Percentiles rank a stretch among this genome's conserved stretches.
Evolutionary conservation across 441 rosid genomes (phyloP).

Genomic region (Bruguiera hainesii): DNA sequence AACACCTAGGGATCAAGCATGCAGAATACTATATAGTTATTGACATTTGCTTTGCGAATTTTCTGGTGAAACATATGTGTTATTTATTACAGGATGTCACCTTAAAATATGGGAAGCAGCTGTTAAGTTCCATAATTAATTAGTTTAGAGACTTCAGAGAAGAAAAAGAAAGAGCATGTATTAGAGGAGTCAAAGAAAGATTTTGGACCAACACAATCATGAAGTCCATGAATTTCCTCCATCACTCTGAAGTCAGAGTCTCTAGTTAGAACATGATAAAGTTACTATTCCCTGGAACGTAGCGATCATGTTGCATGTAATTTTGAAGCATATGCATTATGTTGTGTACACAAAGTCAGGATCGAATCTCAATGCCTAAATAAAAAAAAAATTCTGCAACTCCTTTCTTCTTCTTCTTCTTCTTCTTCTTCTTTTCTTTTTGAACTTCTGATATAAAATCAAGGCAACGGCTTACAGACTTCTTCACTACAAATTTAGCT

Average conservation of each 20-base stretch:
- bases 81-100: constrained; percentile 27
- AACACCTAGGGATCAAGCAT: constrained; percentile 22
- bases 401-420: too few species aligned
- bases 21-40: constrained; percentile 15
- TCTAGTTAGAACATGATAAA: constrained; percentile 3
- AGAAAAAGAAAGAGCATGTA: background rate
- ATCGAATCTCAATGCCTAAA: background rate
- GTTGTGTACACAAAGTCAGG: background rate
- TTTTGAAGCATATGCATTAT: background rate
- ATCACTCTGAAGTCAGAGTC: constrained; percentile 15
- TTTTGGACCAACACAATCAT: constrained; percentile 15
- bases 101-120: constrained; percentile 21
- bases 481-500: too few species aligned
- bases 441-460: too few species aligned
- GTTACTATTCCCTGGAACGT: constrained; percentile 7
- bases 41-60: constrained; percentile 17
- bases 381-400: too few species aligned
- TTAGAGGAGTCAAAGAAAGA: constrained; percentile 14
- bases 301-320: background rate
- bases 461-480: too few species aligned
- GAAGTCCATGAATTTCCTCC: constrained; percentile 10
- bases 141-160: background rate
- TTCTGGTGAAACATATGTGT: constrained; percentile 16
- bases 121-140: constrained; percentile 1
- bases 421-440: too few species aligned